These are phyloP conservation scores for Dendrobium nobile DNA, from an alignment of 106 monocot species.

Conservation along the genomic window DNA sequence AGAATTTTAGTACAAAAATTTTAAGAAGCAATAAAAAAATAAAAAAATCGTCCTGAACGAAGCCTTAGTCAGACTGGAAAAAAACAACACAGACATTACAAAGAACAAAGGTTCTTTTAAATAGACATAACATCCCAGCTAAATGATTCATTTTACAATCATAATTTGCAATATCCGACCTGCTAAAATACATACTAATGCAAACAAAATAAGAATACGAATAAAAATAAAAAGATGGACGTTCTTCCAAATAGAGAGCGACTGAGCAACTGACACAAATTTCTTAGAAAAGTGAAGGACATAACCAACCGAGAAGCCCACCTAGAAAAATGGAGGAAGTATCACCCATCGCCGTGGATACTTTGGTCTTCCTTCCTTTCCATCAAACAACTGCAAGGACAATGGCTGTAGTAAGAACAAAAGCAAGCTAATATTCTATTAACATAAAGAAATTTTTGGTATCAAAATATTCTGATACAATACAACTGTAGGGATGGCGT, in stretches of 20 bases:
- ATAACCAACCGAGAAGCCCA: neutral
- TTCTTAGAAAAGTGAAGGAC: neutral
- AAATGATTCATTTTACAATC: neutral
- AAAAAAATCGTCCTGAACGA: too few relatives aligned
- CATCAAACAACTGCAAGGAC: conserved; percentile 55
- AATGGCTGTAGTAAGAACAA: conserved; percentile 8
- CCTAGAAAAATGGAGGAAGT: conserved; percentile 51
- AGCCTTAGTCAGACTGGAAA: neutral
- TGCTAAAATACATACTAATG: neutral
- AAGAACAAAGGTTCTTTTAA: neutral
- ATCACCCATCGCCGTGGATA: conserved; percentile 66
- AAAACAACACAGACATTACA: neutral
- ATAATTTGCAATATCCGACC: neutral
- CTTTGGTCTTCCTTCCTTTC: conserved; percentile 53
- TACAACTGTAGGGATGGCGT: too few relatives aligned
- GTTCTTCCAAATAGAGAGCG: neutral
- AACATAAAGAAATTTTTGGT: neutral
- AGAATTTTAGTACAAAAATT: too few relatives aligned
- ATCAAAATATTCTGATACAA: neutral
- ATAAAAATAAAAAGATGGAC: neutral
- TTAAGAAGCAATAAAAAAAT: too few relatives aligned
- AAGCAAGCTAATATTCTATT: neutral
- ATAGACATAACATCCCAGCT: neutral
- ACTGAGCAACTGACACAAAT: neutral
- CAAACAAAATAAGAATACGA: neutral